Evolutionary conservation across 768 basidiomycete genomes (phyloP).

Genomic region (Xanthoconium purpureum): DNA sequence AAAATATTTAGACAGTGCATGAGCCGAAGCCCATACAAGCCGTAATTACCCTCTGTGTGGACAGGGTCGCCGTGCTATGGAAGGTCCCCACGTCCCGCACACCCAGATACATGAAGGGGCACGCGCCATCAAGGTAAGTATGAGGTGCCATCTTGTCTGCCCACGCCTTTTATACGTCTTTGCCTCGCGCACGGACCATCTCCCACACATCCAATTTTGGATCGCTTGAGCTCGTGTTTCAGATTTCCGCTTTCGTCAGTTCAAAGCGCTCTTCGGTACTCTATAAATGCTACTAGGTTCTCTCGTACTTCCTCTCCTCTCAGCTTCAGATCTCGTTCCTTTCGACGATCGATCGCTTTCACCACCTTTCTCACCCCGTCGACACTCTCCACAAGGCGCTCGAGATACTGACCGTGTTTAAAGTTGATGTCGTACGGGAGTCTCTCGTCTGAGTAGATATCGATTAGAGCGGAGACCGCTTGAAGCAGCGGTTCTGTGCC

Average conservation of each 20-base stretch:
- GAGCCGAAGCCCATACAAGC: slow-evolving; percentile 67
- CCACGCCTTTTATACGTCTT: slow-evolving; percentile 29
- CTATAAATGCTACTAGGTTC: slow-evolving; percentile 71
- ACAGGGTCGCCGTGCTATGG: slow-evolving; percentile 75
- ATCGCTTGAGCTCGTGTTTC: too few species aligned
- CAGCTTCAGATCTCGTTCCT: slow-evolving; percentile 58
- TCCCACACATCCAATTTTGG: neutral
- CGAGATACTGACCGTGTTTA: slow-evolving; percentile 56
- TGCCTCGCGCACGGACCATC: slow-evolving; percentile 30
- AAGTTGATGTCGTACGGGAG: slow-evolving; percentile 81
- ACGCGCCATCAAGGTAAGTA: slow-evolving; percentile 31
- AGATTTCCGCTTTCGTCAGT: slow-evolving; percentile 11
- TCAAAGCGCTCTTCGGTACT: slow-evolving; percentile 62
- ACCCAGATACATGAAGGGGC: slow-evolving; percentile 29
- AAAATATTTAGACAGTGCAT: slow-evolving; percentile 77
- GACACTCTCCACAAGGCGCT: slow-evolving; percentile 52
- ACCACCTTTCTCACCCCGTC: slow-evolving; percentile 63
- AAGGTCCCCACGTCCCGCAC: slow-evolving; percentile 51
- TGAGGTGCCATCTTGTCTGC: slow-evolving; percentile 22
- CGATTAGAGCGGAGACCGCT: slow-evolving; percentile 78
- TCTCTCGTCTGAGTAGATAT: slow-evolving; percentile 89
- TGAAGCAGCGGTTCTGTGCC: slow-evolving; percentile 74
- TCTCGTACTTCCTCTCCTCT: slow-evolving; percentile 76
- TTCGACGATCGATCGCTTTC: slow-evolving; percentile 62
- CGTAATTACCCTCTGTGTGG: slow-evolving; percentile 53